Percentiles rank a stretch among this genome's conserved stretches.
These are phyloP conservation scores for Phytophthora agathidicida DNA, from an alignment of 352 stramenopile species.

Conservation along the genomic window DNA sequence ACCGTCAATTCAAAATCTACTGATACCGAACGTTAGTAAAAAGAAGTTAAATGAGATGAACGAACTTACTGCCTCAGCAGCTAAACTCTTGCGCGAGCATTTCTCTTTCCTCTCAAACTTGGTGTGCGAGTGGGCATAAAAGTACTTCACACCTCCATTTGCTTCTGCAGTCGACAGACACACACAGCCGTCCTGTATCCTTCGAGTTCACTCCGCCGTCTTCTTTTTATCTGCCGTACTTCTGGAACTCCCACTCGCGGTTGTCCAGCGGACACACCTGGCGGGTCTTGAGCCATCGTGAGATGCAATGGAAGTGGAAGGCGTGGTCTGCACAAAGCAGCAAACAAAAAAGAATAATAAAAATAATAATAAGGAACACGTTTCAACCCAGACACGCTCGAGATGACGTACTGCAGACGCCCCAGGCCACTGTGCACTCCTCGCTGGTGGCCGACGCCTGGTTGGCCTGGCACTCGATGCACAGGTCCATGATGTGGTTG, in stretches of 20 bases:
- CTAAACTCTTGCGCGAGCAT: slow-evolving; percentile 7
- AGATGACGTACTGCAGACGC: slow-evolving; percentile 83
- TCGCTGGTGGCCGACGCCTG: slow-evolving; percentile 88
- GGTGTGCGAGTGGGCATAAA: background rate
- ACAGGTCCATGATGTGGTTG: slow-evolving; percentile 99
- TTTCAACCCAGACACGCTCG: background rate
- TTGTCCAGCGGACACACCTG: slow-evolving; percentile 99
- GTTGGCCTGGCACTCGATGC: slow-evolving; percentile 99
- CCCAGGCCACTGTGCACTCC: slow-evolving; percentile 89
- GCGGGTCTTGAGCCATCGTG: slow-evolving; percentile 98
- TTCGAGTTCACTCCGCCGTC: slow-evolving; percentile 1
- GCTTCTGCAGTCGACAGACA: slow-evolving; percentile 10
- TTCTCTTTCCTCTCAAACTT: slow-evolving; percentile 8
- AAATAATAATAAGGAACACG: slow-evolving; percentile 3
- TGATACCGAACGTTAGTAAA: slow-evolving; percentile 37
- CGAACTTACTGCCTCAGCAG: slow-evolving; percentile 33
- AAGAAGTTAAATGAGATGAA: slow-evolving; percentile 29
- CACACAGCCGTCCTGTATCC: slow-evolving; percentile 1
- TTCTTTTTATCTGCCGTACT: slow-evolving; percentile 88
- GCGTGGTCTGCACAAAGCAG: slow-evolving; percentile 97
- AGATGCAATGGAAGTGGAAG: slow-evolving; percentile 99
- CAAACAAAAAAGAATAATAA: slow-evolving; percentile 27
- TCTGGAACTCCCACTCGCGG: slow-evolving; percentile 99
- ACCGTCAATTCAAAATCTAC: slow-evolving; percentile 18
- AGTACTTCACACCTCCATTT: background rate